These are phyloP conservation scores for Boletus edulis DNA, from an alignment of 768 basidiomycete species.

Conservation along the genomic window DNA sequence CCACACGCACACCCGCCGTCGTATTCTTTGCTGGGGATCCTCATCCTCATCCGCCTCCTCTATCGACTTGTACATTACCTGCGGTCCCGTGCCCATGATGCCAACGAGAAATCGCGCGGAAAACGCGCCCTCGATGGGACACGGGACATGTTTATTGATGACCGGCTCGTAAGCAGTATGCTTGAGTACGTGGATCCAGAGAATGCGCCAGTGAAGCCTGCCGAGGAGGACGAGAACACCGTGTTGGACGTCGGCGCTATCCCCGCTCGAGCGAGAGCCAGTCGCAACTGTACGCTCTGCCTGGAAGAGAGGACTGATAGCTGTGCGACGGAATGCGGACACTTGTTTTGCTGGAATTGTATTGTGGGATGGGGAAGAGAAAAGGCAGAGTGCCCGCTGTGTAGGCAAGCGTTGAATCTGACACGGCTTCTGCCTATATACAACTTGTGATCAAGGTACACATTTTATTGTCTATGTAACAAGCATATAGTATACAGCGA, in stretches of 20 bases:
- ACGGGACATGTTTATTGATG: slow-evolving; percentile 53
- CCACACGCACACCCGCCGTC: slow-evolving; percentile 77
- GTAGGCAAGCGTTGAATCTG: slow-evolving; percentile 72
- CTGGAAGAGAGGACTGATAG: slow-evolving; percentile 81
- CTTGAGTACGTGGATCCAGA: slow-evolving; percentile 53
- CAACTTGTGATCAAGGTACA: slow-evolving; percentile 57
- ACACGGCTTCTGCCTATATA: slow-evolving; percentile 75
- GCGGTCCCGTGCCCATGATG: slow-evolving; percentile 30
- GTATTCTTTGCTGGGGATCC: slow-evolving; percentile 79
- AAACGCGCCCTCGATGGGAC: slow-evolving; percentile 30
- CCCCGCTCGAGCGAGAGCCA: slow-evolving; percentile 48
- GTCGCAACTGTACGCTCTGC: slow-evolving; percentile 78
- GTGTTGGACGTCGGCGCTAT: slow-evolving; percentile 59
- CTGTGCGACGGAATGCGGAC: slow-evolving; percentile 85
- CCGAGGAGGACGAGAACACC: slow-evolving; percentile 71
- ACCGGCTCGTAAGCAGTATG: slow-evolving; percentile 56
- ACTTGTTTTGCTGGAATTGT: slow-evolving; percentile 88
- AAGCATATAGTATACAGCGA: slow-evolving; percentile 21
- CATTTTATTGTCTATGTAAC: slow-evolving; percentile 1
- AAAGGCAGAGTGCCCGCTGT: slow-evolving; percentile 88
- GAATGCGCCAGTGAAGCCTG: slow-evolving; percentile 49
- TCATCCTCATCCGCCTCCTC: slow-evolving; percentile 62
- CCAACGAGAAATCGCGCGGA: slow-evolving; percentile 32
- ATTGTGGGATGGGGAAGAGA: slow-evolving; percentile 88
- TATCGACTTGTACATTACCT: slow-evolving; percentile 56